A percentile compares a stretch with the other conserved stretches of the same genome.
These are phyloP conservation scores for Silene vulgaris DNA, from an alignment of 179 eudicot genomes.

Conservation along the genomic window DNA sequence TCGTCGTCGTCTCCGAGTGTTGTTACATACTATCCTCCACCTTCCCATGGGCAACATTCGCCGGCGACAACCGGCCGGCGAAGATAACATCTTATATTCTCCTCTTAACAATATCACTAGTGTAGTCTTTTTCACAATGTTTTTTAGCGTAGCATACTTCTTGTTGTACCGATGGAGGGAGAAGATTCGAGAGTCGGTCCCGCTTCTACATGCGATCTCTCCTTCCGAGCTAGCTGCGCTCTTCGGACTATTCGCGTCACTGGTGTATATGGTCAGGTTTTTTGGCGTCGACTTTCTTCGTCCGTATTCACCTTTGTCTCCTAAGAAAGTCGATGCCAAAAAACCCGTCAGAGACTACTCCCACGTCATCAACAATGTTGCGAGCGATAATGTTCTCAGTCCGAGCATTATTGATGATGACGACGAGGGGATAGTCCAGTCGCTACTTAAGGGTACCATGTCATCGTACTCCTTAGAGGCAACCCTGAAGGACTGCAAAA, in stretches of 20 bases:
- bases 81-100: background rate
- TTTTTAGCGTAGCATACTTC: constrained; percentile 32
- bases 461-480: constrained; percentile 25
- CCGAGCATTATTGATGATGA: constrained; percentile 12
- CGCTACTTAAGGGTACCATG: constrained; percentile 21
- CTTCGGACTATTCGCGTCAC: constrained; percentile 26
- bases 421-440: constrained; percentile 21
- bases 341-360: background rate
- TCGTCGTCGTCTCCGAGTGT: too few species aligned
- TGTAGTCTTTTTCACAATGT: constrained; percentile 27
- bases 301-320: background rate
- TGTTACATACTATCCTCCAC: background rate
- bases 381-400: background rate
- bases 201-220: constrained; percentile 24
- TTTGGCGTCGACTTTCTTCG: constrained; percentile 35
- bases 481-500: constrained; percentile 21
- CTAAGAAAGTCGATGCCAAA: constrained; percentile 15
- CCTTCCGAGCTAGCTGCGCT: constrained; percentile 33
- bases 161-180: constrained; percentile 34
- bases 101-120: constrained; percentile 23
- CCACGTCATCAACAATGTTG: background rate
- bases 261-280: constrained; percentile 33
- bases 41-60: constrained; percentile 17
- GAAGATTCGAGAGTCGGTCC: constrained; percentile 25
- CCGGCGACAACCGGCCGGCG: constrained; percentile 9